These are phyloP conservation scores for Trametes elegans DNA, from an alignment of 768 basidiomycete genomes.

Conservation along the genomic window DNA sequence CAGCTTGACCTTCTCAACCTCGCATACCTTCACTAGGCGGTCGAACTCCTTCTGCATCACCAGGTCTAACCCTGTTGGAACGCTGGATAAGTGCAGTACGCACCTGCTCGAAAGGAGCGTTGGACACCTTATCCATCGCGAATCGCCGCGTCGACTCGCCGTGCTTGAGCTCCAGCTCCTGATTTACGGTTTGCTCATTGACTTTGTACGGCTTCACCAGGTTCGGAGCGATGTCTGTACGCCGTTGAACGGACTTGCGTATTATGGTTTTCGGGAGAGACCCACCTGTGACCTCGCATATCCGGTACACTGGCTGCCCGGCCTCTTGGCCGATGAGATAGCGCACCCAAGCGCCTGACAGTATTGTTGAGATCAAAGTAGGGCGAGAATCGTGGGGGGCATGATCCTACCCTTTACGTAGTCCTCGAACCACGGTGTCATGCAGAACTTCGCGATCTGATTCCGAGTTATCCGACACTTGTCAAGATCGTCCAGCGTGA, in stretches of 20 bases:
- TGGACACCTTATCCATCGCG: slow-evolving; percentile 86
- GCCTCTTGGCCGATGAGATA: slow-evolving; percentile 64
- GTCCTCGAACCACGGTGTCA: slow-evolving; percentile 84
- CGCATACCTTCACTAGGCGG: slow-evolving; percentile 46
- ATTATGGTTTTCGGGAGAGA: slow-evolving; percentile 6
- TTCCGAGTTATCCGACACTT: slow-evolving; percentile 66
- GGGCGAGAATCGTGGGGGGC: no score
- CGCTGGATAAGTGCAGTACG: slow-evolving; percentile 25
- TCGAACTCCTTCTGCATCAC: slow-evolving; percentile 69
- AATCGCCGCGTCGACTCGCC: slow-evolving; percentile 63
- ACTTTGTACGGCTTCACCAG: slow-evolving; percentile 68
- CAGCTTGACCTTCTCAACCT: slow-evolving; percentile 54
- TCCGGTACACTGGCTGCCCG: slow-evolving; percentile 65
- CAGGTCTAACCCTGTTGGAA: background rate
- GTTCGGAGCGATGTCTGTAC: slow-evolving; percentile 50
- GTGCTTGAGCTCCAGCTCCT: slow-evolving; percentile 72
- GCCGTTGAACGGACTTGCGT: background rate
- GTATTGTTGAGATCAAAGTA: no score
- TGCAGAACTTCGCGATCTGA: slow-evolving; percentile 65
- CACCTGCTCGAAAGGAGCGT: slow-evolving; percentile 62
- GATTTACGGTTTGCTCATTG: slow-evolving; percentile 61
- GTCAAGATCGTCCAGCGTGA: slow-evolving; percentile 56
- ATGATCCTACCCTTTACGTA: slow-evolving; percentile 69
- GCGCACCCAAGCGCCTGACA: slow-evolving; percentile 89
- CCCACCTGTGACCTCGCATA: slow-evolving; percentile 79